A percentile compares a stretch with the other conserved stretches of the same genome.
Conservation (phyloP, 768 basidiomycete genomes). For the Hirschioporus abietinus region DNA sequence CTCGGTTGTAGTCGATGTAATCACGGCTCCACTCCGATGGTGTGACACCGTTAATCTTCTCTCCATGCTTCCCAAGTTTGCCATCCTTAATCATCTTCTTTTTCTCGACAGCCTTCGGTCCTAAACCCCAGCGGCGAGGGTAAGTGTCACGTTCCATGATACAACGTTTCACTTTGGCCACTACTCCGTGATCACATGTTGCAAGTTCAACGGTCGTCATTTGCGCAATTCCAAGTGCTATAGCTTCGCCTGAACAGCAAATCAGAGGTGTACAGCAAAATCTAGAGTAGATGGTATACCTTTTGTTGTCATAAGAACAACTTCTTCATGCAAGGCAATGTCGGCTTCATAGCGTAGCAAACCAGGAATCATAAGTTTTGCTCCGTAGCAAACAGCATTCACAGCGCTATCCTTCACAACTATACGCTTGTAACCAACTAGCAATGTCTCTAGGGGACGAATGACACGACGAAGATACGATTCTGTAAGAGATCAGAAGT, state of each 20-base stretch:
- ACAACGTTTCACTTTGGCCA: constrained; percentile 97
- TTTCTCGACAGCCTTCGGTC: constrained; percentile 95
- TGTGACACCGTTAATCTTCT: constrained; percentile 81
- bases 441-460: constrained; percentile 87
- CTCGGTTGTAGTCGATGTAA: constrained; percentile 89
- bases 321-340: constrained; percentile 91
- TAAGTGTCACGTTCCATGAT: constrained; percentile 99
- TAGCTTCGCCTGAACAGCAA: constrained; percentile 66
- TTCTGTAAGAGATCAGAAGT: constrained; percentile 43
- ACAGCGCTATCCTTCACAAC: constrained; percentile 99
- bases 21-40: constrained; percentile 88
- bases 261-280: constrained; percentile 9
- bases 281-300: constrained; percentile 37
- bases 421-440: constrained; percentile 96
- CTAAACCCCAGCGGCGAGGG: constrained; percentile 96
- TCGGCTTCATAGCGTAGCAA: constrained; percentile 94
- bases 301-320: constrained; percentile 98
- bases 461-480: constrained; percentile 94
- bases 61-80: constrained; percentile 91
- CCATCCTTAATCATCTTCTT: constrained; percentile 99
- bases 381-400: constrained; percentile 98
- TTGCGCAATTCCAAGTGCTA: constrained; percentile 90
- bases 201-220: constrained; percentile 99
- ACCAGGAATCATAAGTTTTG: constrained; percentile 99
- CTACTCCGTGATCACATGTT: constrained; percentile 97